A percentile compares a stretch with the other conserved stretches of the same genome.
Evolutionary conservation across 768 basidiomycete genomes (phyloP).

Genomic region (Tylopilus balloui): DNA sequence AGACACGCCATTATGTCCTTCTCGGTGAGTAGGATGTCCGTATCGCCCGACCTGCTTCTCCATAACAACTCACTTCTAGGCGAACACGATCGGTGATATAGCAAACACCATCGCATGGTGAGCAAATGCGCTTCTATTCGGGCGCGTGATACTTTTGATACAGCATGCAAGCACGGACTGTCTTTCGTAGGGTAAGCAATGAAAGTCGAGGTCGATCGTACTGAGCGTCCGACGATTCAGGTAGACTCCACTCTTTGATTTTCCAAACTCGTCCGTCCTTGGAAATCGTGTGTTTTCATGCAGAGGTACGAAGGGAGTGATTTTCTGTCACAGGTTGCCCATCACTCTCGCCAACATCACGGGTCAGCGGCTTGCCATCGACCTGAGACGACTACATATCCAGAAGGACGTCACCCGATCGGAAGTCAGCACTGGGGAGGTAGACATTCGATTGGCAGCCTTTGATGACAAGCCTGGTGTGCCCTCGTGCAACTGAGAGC

Average conservation of each 20-base stretch:
- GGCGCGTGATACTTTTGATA: not conserved
- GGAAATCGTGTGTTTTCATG: not conserved
- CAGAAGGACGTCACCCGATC: not conserved
- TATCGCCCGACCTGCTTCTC: not conserved
- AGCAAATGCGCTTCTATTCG: not conserved
- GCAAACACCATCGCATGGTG: not conserved
- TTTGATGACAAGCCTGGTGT: not conserved
- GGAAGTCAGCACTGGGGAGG: slow-evolving; percentile 4
- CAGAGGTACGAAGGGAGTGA: not conserved
- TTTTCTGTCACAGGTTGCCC: not conserved
- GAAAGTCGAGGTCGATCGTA: not conserved
- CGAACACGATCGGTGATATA: not conserved
- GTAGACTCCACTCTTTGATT: not conserved
- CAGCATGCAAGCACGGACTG: not conserved
- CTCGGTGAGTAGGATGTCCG: not conserved
- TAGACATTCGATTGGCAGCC: not conserved
- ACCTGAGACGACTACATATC: not conserved
- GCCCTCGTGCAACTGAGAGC: not conserved
- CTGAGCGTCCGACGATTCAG: not conserved
- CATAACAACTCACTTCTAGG: not conserved
- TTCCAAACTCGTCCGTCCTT: not conserved
- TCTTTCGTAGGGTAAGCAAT: not conserved
- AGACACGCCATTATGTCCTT: not conserved
- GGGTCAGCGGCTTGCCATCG: slow-evolving; percentile 4
- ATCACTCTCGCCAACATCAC: not conserved